These are phyloP conservation scores for Fusarium pseudoanthophilum DNA, from an alignment of 2,329 filamentous ascomycete genomes.

Conservation along the genomic window DNA sequence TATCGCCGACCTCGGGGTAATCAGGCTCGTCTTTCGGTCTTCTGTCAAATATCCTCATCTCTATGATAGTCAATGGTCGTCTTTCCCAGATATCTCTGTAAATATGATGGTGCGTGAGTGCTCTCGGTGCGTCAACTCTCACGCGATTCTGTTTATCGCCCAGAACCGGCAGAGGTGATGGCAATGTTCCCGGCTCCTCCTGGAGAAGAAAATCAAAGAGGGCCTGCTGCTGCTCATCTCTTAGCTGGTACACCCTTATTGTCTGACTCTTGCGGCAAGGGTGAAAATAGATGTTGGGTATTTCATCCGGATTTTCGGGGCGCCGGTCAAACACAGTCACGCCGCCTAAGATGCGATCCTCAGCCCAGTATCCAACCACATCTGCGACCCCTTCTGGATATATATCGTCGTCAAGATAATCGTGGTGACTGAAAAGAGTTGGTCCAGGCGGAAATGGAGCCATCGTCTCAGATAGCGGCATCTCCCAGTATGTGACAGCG, in stretches of 20 bases:
- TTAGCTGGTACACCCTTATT: constrained; percentile 22
- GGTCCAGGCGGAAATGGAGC: not conserved
- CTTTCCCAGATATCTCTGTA: constrained; percentile 33
- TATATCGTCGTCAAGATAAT: constrained; percentile 22
- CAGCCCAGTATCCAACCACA: constrained; percentile 29
- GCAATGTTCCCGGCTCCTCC: not conserved
- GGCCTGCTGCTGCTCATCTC: constrained; percentile 12
- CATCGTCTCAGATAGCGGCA: constrained; percentile 6
- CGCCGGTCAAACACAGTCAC: constrained; percentile 12
- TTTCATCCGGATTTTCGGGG: not conserved
- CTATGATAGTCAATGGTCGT: not conserved
- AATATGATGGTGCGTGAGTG: constrained; percentile 13
- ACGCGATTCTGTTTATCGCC: constrained; percentile 9
- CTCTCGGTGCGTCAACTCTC: constrained; percentile 14
- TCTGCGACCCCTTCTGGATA: constrained; percentile 19
- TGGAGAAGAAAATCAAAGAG: constrained; percentile 15
- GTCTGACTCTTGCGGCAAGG: constrained; percentile 21
- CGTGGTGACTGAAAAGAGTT: constrained; percentile 21
- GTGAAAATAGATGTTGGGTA: constrained; percentile 24
- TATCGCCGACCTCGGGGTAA: constrained; percentile 16
- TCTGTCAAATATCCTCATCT: constrained; percentile 4
- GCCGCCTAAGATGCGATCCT: constrained; percentile 22
- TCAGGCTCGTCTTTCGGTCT: constrained; percentile 23
- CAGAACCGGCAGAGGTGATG: constrained; percentile 15
- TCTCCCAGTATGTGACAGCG: constrained; percentile 8